Evolutionary conservation across 208 protist species (phyloP).

Genomic region (Trypanosoma grayi): DNA sequence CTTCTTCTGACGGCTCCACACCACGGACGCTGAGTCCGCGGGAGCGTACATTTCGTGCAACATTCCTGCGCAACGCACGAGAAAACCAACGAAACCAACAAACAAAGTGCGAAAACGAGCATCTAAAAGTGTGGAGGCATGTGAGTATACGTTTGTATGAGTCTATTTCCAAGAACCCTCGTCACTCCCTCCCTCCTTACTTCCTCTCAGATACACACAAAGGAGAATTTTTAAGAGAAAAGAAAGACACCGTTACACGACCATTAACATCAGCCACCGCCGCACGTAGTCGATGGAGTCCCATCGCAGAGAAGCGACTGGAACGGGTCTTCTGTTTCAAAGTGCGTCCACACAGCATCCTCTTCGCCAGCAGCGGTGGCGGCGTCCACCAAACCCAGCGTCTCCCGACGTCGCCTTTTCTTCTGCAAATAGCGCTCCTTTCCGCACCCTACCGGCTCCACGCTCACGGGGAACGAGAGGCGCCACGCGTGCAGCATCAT

Average conservation of each 20-base stretch:
- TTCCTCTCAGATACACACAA: background rate
- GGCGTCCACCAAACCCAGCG: slow-evolving; percentile 28
- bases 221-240: background rate
- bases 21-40: slow-evolving; percentile 33
- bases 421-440: slow-evolving; percentile 43
- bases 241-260: too few relatives aligned
- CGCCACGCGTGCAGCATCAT: slow-evolving; percentile 85
- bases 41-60: slow-evolving; percentile 73
- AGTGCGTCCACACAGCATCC: slow-evolving; percentile 40
- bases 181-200: background rate
- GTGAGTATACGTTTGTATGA: too few relatives aligned
- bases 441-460: slow-evolving; percentile 23
- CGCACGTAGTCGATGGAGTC: too few relatives aligned
- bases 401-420: slow-evolving; percentile 56
- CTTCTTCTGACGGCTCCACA: slow-evolving; percentile 78
- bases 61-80: slow-evolving; percentile 29
- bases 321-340: slow-evolving; percentile 26
- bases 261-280: too few relatives aligned
- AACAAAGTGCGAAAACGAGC: background rate
- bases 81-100: background rate
- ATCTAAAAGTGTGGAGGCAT: background rate
- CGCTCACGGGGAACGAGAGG: slow-evolving; percentile 40
- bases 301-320: background rate
- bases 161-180: background rate
- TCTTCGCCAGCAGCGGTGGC: slow-evolving; percentile 2